phyloP scores from a whole-genome alignment of 1,139 yeast genomes.

The Yueomyces sp. region DNA sequence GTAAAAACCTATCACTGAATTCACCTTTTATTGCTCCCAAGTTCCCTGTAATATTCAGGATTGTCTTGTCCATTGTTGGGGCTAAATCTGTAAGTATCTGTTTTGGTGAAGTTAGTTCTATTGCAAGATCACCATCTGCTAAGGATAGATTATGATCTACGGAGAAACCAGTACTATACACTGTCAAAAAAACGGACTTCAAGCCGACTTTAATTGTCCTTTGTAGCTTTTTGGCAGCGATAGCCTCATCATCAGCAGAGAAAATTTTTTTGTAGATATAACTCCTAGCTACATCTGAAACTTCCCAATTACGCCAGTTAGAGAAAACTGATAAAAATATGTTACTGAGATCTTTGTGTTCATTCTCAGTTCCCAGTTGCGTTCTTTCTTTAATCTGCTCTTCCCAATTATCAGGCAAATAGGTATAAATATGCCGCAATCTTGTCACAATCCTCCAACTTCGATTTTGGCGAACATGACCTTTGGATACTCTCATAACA shows the following conservation, averaged over 20 bases:
- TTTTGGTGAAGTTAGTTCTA: constrained; percentile 8
- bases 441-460: constrained; percentile 82
- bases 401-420: constrained; percentile 47
- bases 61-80: constrained; percentile 7
- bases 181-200: constrained; percentile 14
- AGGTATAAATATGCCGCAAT: constrained; percentile 55
- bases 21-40: constrained; percentile 16
- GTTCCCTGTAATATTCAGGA: constrained; percentile 13
- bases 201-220: constrained; percentile 13
- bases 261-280: constrained; percentile 32
- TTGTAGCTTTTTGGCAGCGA: constrained; percentile 11
- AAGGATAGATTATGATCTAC: constrained; percentile 16
- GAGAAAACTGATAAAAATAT: constrained; percentile 48
- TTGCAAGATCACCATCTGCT: constrained; percentile 10
- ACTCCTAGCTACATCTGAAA: constrained; percentile 42
- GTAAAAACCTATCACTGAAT: constrained; percentile 12
- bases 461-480: constrained; percentile 69
- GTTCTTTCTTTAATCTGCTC: constrained; percentile 13
- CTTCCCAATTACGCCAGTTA: constrained; percentile 92
- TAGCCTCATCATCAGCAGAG: constrained; percentile 7
- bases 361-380: constrained; percentile 16
- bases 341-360: constrained; percentile 41
- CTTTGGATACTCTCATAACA: constrained; percentile 53
- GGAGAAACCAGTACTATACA: constrained; percentile 14
- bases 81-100: constrained; percentile 5